Percentiles rank a stretch among this genome's conserved stretches.
Conservation (phyloP, 495 filamentous ascomycete species). For the Xylaria palmicola region DNA sequence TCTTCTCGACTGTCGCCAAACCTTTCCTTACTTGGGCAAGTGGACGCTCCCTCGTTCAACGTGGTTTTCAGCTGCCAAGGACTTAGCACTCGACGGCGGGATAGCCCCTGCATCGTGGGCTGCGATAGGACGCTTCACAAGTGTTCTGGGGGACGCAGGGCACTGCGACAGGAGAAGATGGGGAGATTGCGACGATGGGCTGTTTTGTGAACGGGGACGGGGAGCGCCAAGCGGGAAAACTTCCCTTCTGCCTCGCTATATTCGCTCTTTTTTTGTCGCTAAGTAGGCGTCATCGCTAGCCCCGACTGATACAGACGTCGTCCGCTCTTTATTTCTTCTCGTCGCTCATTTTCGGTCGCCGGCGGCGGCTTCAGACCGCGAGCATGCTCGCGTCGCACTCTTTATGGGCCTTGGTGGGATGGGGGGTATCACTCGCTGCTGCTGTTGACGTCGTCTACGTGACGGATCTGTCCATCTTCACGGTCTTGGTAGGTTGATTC, state of each 20-base stretch:
- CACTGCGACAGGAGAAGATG: neutral
- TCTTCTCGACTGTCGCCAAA: neutral
- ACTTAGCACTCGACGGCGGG: neutral
- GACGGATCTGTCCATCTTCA: slow-evolving; percentile 44
- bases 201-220: neutral
- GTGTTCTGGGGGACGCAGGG: neutral
- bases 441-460: slow-evolving; percentile 40
- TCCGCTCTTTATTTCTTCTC: neutral
- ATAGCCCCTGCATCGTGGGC: slow-evolving; percentile 4
- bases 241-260: neutral
- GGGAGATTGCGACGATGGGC: neutral
- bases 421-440: slow-evolving; percentile 15
- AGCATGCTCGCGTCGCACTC: slow-evolving; percentile 6
- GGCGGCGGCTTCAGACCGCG: neutral
- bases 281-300: neutral
- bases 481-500: slow-evolving; percentile 35
- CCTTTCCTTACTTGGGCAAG: slow-evolving; percentile 9
- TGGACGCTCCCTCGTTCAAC: neutral
- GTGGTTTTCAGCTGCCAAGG: slow-evolving; percentile 11
- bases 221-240: neutral
- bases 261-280: neutral
- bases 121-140: neutral
- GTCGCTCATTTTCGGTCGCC: slow-evolving; percentile 11
- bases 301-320: neutral
- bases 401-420: slow-evolving; percentile 16